Base-by-base conservation (phyloP, 768 basidiomycete genomes). In the Trametes meyenii region DNA sequence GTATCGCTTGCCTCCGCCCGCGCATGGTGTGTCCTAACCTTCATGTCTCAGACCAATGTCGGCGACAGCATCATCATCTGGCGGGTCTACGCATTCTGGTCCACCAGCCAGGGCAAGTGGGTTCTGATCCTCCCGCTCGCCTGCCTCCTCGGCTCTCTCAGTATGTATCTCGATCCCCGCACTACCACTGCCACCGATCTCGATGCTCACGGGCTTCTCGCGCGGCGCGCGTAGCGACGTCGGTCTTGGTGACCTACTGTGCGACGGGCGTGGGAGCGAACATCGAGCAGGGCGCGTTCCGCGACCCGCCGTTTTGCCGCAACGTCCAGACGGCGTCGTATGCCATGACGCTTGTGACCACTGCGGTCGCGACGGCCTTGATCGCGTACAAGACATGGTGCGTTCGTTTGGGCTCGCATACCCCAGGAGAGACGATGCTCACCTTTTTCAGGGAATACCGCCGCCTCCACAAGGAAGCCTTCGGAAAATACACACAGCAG, bases 61-160 rank as follows among this genome's bases (percentile, higher is more conserved):
- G 69, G 69, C 19, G 69, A 70, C 44, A 50, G 35, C 26, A 66
- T 70, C 58, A 67, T 70, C n/a, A 65, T 70, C 17, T 66, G 54
- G 52, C 67, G 69, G 12, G 66, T 70, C 17, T 66, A 60, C 58
- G 64, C 55, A 5, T 56, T 70, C 19, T 66, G 65, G 52, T 53
- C 53, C 12, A 55, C 60, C 43, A 57, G 63, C 7, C 46, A 57
- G 16, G 54, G 62, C 14, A 63, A 63, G 53, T 21, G 44, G 10
- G 57, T 66, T 8, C 23, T 70, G 13, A 3, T 63, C 36, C 35
- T 68, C 13, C 67, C 68, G 4, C 6, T 44, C 12, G 61, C 64
- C 13, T 26, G 66, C 3, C 63, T 67, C 6, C 5, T 66, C 5
- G 69, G 63, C 2, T 69, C 69, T 7, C 16, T 58, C 36, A 23